Percentiles rank a stretch among this genome's conserved stretches.
Conservation (phyloP, 257 asterid species). For the Rehmannia glutinosa region DNA sequence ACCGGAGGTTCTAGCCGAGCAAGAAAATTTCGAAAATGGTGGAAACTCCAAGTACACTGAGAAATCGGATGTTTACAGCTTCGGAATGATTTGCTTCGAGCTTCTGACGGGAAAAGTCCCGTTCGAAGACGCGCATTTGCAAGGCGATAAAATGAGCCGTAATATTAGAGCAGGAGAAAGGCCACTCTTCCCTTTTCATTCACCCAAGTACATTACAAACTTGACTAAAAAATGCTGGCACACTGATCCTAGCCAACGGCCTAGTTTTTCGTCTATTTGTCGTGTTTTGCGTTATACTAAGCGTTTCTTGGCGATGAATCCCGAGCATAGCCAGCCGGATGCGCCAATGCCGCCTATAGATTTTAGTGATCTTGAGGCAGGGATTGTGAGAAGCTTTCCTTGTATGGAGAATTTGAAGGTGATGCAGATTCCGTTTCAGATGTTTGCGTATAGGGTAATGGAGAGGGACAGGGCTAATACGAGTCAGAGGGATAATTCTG, state of each 20-base stretch:
- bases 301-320: conserved; percentile 43
- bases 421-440: conserved; percentile 61
- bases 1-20: conserved; percentile 76
- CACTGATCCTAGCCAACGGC: conserved; percentile 38
- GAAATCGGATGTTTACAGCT: conserved; percentile 81
- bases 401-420: conserved; percentile 19
- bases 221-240: conserved; percentile 54
- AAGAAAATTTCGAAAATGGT: conserved; percentile 28
- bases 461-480: conserved; percentile 57
- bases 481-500: conserved; percentile 41
- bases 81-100: conserved; percentile 88
- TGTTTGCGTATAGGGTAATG: conserved; percentile 61
- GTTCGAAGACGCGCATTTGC: conserved; percentile 77
- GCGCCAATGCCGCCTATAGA: conserved; percentile 53
- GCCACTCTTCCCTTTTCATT: conserved; percentile 79
- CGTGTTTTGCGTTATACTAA: conserved; percentile 68
- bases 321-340: conserved; percentile 52
- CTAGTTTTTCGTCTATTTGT: conserved; percentile 45
- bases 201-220: conserved; percentile 52
- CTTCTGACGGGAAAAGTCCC: conserved; percentile 87
- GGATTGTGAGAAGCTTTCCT: conserved; percentile 16
- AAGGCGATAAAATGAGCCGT: conserved; percentile 84
- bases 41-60: conserved; percentile 35
- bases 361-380: conserved; percentile 37
- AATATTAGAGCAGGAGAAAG: conserved; percentile 87